Evolutionary conservation across 2,329 filamentous ascomycete genomes (phyloP).

Genomic region (Alternaria hordeiaustralica): DNA sequence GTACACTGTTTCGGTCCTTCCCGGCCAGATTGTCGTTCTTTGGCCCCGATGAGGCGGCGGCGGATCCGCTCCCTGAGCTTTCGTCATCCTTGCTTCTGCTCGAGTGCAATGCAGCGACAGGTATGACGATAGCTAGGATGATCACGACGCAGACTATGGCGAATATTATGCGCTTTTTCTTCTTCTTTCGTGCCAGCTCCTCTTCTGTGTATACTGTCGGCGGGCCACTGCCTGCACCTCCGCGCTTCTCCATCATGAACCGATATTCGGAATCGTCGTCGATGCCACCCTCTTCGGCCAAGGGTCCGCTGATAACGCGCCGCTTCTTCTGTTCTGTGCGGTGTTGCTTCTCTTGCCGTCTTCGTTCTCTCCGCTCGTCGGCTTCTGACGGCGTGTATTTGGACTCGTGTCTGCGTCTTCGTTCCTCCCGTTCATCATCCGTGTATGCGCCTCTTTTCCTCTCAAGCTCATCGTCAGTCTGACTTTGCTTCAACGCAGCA

Average conservation of each 20-base stretch:
- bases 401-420: slow-evolving; percentile 34
- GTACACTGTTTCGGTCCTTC: slow-evolving; percentile 53
- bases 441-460: slow-evolving; percentile 35
- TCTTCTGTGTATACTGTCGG: slow-evolving; percentile 49
- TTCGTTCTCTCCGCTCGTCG: slow-evolving; percentile 48
- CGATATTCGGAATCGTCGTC: slow-evolving; percentile 52
- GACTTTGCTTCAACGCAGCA: slow-evolving; percentile 23
- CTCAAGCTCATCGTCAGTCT: slow-evolving; percentile 32
- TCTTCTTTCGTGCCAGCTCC: slow-evolving; percentile 47
- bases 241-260: slow-evolving; percentile 51
- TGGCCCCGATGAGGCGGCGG: slow-evolving; percentile 37
- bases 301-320: slow-evolving; percentile 56
- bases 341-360: slow-evolving; percentile 49
- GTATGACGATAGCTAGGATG: slow-evolving; percentile 55
- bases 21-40: slow-evolving; percentile 55
- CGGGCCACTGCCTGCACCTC: slow-evolving; percentile 48
- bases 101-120: slow-evolving; percentile 54
- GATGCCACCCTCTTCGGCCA: slow-evolving; percentile 53
- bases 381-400: slow-evolving; percentile 49
- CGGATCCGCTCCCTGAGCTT: slow-evolving; percentile 28
- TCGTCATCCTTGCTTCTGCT: slow-evolving; percentile 50
- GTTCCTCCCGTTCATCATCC: slow-evolving; percentile 40
- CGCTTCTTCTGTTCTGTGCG: slow-evolving; percentile 43
- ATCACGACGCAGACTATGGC: slow-evolving; percentile 48
- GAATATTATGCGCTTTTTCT: slow-evolving; percentile 61